phyloP scores from a whole-genome alignment of 371 early-diverging fungal species.

The Conidiobolus coronatus region DNA sequence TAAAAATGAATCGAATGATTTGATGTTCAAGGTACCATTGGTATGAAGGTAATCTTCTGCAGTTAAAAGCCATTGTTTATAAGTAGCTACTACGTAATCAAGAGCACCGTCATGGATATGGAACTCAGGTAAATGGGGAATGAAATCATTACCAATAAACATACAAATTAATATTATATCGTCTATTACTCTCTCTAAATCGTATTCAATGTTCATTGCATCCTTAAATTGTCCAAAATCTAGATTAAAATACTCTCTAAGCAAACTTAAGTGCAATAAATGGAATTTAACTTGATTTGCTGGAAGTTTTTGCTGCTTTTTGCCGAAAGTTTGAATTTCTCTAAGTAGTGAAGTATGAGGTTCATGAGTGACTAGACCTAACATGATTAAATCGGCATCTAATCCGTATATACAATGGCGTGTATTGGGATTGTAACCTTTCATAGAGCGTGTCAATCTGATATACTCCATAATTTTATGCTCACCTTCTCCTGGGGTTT shows the following conservation, averaged over 20 bases:
- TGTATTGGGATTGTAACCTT: conserved; percentile 57
- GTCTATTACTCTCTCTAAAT: conserved; percentile 84
- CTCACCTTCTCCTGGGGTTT: conserved; percentile 98
- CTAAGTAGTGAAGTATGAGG: conserved; percentile 89
- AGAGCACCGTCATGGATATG: conserved; percentile 90
- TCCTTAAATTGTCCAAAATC: conserved; percentile 28
- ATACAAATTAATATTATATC: conserved; percentile 89
- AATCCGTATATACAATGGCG: conserved; percentile 94
- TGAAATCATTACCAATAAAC: conserved; percentile 97
- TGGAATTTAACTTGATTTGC: conserved; percentile 21
- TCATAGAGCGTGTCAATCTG: conserved; percentile 55
- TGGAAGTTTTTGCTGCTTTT: conserved; percentile 12
- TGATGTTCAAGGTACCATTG: conserved; percentile 44
- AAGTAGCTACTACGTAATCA: conserved; percentile 60
- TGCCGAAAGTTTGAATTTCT: conserved; percentile 86
- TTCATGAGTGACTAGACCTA: conserved; percentile 87
- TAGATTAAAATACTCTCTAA: conserved; percentile 62
- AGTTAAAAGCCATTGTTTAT: conserved; percentile 41
- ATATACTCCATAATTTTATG: conserved; percentile 99
- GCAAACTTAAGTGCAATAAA: conserved; percentile 59
- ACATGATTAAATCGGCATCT: conserved; percentile 98
- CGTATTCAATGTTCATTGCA: conserved; percentile 32
- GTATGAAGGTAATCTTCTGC: conserved; percentile 68
- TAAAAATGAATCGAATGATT: conserved; percentile 33
- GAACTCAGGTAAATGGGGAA: conserved; percentile 85